phyloP scores from a whole-genome alignment of 495 filamentous ascomycete species.

The Cercophora newfieldiana region DNA sequence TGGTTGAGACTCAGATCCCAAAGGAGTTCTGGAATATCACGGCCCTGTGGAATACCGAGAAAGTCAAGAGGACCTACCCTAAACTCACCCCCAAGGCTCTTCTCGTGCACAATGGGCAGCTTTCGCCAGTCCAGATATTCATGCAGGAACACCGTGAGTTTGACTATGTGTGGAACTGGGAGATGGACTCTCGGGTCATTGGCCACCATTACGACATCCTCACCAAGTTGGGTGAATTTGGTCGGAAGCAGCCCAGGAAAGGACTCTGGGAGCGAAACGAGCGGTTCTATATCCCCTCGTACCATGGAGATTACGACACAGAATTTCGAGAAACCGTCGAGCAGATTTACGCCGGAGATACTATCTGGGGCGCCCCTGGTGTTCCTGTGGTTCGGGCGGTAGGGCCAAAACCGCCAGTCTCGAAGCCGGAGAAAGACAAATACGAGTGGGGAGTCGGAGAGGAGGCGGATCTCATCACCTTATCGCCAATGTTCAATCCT shows the following conservation, averaged over 20 bases:
- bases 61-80: slow-evolving; percentile 60
- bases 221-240: slow-evolving; percentile 59
- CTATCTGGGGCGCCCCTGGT: slow-evolving; percentile 64
- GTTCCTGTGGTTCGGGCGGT: slow-evolving; percentile 55
- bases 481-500: slow-evolving; percentile 69
- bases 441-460: slow-evolving; percentile 75
- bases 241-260: slow-evolving; percentile 61
- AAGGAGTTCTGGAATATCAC: slow-evolving; percentile 66
- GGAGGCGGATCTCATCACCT: slow-evolving; percentile 72
- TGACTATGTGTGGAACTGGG: slow-evolving; percentile 76
- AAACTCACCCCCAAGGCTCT: slow-evolving; percentile 42
- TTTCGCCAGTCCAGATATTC: slow-evolving; percentile 64
- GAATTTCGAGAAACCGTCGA: slow-evolving; percentile 55
- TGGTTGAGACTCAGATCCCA: slow-evolving; percentile 58
- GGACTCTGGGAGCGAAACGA: slow-evolving; percentile 74
- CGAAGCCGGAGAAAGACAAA: slow-evolving; percentile 55
- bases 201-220: slow-evolving; percentile 72
- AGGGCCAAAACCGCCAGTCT: slow-evolving; percentile 60
- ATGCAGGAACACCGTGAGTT: slow-evolving; percentile 68
- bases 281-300: slow-evolving; percentile 66
- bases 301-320: slow-evolving; percentile 59
- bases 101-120: slow-evolving; percentile 51
- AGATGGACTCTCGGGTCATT: slow-evolving; percentile 69
- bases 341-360: slow-evolving; percentile 41
- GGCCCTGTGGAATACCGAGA: slow-evolving; percentile 64